Conservation (phyloP, 2,329 filamentous ascomycete species). For the Pseudopyrenochaeta lycopersici region DNA sequence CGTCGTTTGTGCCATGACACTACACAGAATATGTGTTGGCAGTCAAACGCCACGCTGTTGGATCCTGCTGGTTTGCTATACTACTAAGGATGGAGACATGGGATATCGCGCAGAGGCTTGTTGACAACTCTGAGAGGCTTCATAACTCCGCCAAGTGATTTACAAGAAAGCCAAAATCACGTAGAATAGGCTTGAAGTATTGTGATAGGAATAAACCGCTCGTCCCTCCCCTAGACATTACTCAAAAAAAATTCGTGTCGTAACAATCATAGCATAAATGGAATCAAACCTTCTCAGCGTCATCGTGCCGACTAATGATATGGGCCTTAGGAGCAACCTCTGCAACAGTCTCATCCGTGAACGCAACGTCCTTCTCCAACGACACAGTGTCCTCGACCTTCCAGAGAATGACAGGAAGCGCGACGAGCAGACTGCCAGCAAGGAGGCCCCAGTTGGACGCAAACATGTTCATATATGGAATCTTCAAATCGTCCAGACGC, state of each 20-base stretch:
- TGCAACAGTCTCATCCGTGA: conserved; percentile 81
- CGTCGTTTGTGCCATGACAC: background rate
- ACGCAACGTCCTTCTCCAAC: conserved; percentile 82
- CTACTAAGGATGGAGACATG: conserved; percentile 17
- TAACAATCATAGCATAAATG: conserved; percentile 8
- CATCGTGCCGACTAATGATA: conserved; percentile 19
- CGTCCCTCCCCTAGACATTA: conserved; percentile 15
- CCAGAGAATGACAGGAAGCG: conserved; percentile 78
- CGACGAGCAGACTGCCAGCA: conserved; percentile 76
- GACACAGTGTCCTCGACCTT: conserved; percentile 84
- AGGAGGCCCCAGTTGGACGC: conserved; percentile 80
- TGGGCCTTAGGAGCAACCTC: conserved; percentile 65
- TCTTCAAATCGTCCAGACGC: conserved; percentile 68
- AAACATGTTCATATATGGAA: conserved; percentile 76
- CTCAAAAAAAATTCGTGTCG: conserved; percentile 13
- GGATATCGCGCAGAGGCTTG: conserved; percentile 32
- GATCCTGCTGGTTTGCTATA: conserved; percentile 9
- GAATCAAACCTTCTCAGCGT: conserved; percentile 41
- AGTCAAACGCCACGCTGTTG: background rate
- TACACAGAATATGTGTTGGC: background rate
- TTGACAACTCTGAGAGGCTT: conserved; percentile 19
- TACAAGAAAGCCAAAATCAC: conserved; percentile 26
- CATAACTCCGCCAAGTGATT: conserved; percentile 31
- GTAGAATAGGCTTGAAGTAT: conserved; percentile 26
- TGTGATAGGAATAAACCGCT: conserved; percentile 22